Conservation (phyloP, 805 yeast genomes). For the Kazachstania psychrophila region DNA sequence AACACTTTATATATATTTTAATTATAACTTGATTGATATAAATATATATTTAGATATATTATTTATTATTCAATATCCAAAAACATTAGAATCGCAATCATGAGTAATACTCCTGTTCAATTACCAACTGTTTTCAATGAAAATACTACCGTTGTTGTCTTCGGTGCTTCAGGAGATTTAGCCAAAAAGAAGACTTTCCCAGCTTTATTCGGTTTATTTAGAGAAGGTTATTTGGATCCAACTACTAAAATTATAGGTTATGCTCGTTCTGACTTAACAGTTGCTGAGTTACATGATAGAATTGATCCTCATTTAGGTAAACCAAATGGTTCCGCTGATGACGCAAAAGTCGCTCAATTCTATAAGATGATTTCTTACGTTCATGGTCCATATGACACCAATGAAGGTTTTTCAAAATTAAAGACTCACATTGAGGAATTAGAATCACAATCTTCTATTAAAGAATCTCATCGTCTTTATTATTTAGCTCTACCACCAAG, state of each 20-base stretch:
- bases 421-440: constrained; percentile 45
- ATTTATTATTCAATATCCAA: too few relatives aligned
- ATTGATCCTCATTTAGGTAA: constrained; percentile 54
- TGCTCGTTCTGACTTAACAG: constrained; percentile 71
- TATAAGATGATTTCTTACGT: constrained; percentile 57
- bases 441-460: constrained; percentile 41
- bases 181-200: constrained; percentile 95
- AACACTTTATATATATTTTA: too few relatives aligned
- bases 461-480: constrained; percentile 67
- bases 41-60: too few relatives aligned
- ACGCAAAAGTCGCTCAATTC: constrained; percentile 49
- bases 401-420: constrained; percentile 61
- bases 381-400: constrained; percentile 69
- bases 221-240: constrained; percentile 68
- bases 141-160: constrained; percentile 65
- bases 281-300: constrained; percentile 59
- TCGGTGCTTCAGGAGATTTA: constrained; percentile 92
- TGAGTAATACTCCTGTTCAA: neutral
- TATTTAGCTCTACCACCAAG: constrained; percentile 94
- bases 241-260: constrained; percentile 76
- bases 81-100: too few relatives aligned
- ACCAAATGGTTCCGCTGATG: constrained; percentile 36
- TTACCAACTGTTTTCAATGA: constrained; percentile 41
- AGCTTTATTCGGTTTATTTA: constrained; percentile 64
- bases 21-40: too few relatives aligned